Percentiles rank a stretch among this genome's conserved stretches.
Evolutionary conservation across 192 early-diverging fungal genomes (phyloP).

Genomic region (Backusella psychrophila): DNA sequence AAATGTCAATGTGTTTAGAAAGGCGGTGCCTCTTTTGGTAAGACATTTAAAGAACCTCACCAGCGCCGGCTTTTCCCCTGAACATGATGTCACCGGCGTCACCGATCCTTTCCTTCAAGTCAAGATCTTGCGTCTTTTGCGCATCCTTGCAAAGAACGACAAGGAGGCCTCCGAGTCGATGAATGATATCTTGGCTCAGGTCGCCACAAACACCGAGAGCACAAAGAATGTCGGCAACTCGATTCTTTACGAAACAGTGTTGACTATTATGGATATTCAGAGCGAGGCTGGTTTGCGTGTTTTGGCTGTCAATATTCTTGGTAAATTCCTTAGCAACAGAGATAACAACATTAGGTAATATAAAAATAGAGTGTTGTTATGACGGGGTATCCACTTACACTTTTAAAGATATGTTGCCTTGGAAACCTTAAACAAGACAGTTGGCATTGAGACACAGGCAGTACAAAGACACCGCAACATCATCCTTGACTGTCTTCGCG

Average conservation of each 20-base stretch:
- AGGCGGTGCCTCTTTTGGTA: constrained; percentile 79
- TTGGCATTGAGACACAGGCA: constrained; percentile 86
- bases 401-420: constrained; percentile 87
- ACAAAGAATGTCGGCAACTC: constrained; percentile 97
- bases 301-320: constrained; percentile 96
- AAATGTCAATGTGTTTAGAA: constrained; percentile 68
- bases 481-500: constrained; percentile 92
- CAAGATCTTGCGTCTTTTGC: constrained; percentile 85
- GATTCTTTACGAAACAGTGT: constrained; percentile 95
- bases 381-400: background rate
- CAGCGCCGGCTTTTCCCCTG: constrained; percentile 82
- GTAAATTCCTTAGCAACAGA: constrained; percentile 89
- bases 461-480: constrained; percentile 98
- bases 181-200: constrained; percentile 97
- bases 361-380: background rate
- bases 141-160: constrained; percentile 83
- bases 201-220: constrained; percentile 93
- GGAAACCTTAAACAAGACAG: constrained; percentile 91
- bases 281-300: constrained; percentile 89
- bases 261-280: constrained; percentile 95
- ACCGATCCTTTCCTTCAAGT: constrained; percentile 99
- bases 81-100: constrained; percentile 95
- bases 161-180: constrained; percentile 82
- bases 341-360: constrained; percentile 97
- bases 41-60: constrained; percentile 88